Percentiles rank a stretch among this genome's conserved stretches.
Conservation (phyloP, 495 filamentous ascomycete genomes). For the Collariella sp. region DNA sequence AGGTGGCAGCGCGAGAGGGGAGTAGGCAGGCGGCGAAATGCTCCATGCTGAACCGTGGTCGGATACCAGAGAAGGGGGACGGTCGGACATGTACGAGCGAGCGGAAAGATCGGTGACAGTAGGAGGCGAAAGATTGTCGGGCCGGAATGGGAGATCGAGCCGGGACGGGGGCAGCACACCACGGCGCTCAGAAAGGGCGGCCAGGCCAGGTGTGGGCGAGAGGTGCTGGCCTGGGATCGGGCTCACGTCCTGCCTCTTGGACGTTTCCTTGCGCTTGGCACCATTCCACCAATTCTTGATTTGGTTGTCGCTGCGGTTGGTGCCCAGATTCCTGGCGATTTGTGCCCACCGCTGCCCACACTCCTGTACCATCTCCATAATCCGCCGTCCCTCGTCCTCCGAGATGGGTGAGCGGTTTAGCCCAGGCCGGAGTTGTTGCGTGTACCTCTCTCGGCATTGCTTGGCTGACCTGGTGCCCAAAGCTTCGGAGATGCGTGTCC, state of each 20-base stretch:
- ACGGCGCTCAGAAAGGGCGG: not conserved
- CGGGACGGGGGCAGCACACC: constrained; percentile 3
- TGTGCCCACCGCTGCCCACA: constrained; percentile 93
- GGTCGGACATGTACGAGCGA: constrained; percentile 19
- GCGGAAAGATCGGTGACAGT: constrained; percentile 15
- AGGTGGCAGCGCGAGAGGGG: not conserved
- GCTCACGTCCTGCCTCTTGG: constrained; percentile 14
- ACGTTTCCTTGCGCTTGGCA: constrained; percentile 56
- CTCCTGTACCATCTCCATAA: constrained; percentile 70
- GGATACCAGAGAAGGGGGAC: constrained; percentile 22
- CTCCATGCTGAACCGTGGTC: constrained; percentile 20
- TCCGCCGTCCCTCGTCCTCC: constrained; percentile 73
- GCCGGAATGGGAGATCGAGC: constrained; percentile 17
- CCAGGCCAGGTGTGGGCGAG: not conserved
- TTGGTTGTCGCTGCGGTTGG: constrained; percentile 90
- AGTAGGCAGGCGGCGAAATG: not conserved
- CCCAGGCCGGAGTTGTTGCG: constrained; percentile 88
- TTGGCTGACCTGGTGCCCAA: constrained; percentile 79
- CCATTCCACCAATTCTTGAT: constrained; percentile 99
- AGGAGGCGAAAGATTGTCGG: constrained; percentile 12
- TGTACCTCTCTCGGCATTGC: constrained; percentile 91
- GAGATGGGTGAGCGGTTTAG: constrained; percentile 91
- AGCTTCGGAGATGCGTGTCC: constrained; percentile 76
- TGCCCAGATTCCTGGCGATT: constrained; percentile 68
- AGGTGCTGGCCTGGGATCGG: not conserved